phyloP scores from a whole-genome alignment of 2,329 filamentous ascomycete genomes.

The Pestalotiopsis sp. region DNA sequence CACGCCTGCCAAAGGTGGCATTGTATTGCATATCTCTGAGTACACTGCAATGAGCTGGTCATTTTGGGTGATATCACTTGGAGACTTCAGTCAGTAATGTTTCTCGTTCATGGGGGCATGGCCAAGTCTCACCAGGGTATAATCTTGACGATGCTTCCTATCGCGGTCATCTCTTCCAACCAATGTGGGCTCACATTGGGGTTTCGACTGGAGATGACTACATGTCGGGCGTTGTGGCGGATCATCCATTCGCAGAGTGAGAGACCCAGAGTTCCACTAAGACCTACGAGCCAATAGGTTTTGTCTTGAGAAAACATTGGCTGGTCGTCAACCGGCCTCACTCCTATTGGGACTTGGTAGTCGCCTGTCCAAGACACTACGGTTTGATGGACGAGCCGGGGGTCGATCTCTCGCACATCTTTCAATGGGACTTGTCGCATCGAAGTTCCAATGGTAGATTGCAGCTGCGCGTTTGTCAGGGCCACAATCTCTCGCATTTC shows the following conservation, averaged over 20 bases:
- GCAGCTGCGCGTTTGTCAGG: too few relatives aligned
- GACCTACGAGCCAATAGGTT: conserved; percentile 35
- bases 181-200: conserved; percentile 28
- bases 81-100: background rate
- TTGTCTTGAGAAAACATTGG: conserved; percentile 18
- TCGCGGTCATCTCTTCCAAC: background rate
- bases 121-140: background rate
- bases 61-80: background rate
- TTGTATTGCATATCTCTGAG: conserved; percentile 17
- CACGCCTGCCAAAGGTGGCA: conserved; percentile 38
- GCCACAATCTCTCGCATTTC: too few relatives aligned
- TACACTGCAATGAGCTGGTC: background rate
- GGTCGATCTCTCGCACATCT: too few relatives aligned
- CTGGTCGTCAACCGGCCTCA: background rate
- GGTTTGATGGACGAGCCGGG: too few relatives aligned
- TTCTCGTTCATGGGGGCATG: background rate
- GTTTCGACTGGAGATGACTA: conserved; percentile 35
- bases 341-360: background rate
- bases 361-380: too few relatives aligned
- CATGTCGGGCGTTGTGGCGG: conserved; percentile 27
- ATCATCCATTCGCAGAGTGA: conserved; percentile 36
- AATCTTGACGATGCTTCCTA: background rate
- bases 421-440: too few relatives aligned
- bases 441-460: too few relatives aligned
- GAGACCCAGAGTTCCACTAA: conserved; percentile 29